Base-by-base conservation (phyloP, 2,329 filamentous ascomycete species). In the Biscogniauxia mediterranea region DNA sequence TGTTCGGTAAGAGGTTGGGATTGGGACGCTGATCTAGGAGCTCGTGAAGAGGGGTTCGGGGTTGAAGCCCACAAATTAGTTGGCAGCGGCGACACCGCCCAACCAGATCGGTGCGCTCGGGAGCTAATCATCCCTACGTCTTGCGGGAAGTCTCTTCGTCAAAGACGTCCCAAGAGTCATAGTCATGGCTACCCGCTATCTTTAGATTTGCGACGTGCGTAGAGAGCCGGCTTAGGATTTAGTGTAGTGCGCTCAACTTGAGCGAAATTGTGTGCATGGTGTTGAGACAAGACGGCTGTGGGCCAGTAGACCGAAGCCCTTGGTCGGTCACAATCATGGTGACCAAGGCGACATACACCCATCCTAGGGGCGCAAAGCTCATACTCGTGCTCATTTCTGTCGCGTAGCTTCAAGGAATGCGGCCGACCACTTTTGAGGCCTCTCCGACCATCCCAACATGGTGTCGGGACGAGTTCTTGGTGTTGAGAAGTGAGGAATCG, bases 31-130 rank as follows among this genome's bases (percentile, higher is more conserved):
- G 55, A 21, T 57, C 64, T 49, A 7, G 61, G 57, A 63, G 61
- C 58, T 57, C 46, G 60, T 28, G 55, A 60, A 61, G 62, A 61
- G 63, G 64, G 64, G 64, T 63, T 67, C 52, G 25, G n/a, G 25
- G 52, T 15, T 38, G 52, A 54, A 54, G 52, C 52, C 52, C 52
- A 54, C 52, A 54, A 32, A 54, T 54, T 54, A 54, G 38, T n/a
- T 46, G 38, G 38, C 32, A 26, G 52, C 52, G 38, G 19, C 52
- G 26, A 54, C 26, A 58, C n/a, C 58, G 57, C 56, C 65, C 65
- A 67, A 65, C 63, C 58, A 65, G 57, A 58, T 19, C 42, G 59
- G 56, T 62, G 38, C 38, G 17, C 15, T 46, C 38, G 38, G 38
- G 38, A 46, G 38, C 28, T 32, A 32, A 32, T 46, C 38, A 46